Evolutionary conservation across 768 basidiomycete species (phyloP), one percentile per base, ranked within the genome.

Genomic region (Tulasnella calospora): DNA sequence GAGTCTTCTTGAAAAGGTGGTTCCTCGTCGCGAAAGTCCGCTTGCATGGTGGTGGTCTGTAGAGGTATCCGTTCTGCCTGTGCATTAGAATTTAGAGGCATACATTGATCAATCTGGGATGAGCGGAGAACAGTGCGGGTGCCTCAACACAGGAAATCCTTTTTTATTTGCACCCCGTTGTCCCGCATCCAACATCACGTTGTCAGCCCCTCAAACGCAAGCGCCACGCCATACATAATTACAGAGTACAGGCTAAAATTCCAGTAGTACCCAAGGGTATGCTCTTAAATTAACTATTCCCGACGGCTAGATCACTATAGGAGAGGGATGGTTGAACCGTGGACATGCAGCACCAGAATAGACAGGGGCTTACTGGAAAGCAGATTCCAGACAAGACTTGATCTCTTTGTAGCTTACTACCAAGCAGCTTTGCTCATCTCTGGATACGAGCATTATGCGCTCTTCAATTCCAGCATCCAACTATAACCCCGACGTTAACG

Each of bases 361-460:
- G 61, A 23, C 2, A 21, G 9, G 1, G 61, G n/a, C 92, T 73
- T 80, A 96, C 95, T 87, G 87, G 83, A 96, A 97, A 12, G 95
- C 92, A 4, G 90, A 88, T 72, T 95, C 92, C 51, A 97, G 88
- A 83, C 94, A 96, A 3, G 88, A 83, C 85, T 94, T 96, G 85
- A 98, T 88, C 76, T 98, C 96, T 83, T 92, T 93, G 85, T 96
- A 98, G 83, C 90, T 94, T 55, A 98, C 95, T 10, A 97, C 94
- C 21, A 98, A 88, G 83, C 96, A 98, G 82, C 92, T 96, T 86
- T 97, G 96, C 83, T 99, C 98, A 83, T 99, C 97, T 70, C 97
- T 88, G 8, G 95, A 91, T 36, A 98, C 90, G 35, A 99, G 89
- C 96, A 98, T 97, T 80, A 99, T 87, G 80, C 91, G 92, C 83